Base-by-base conservation (phyloP, 495 filamentous ascomycete species). In the Chaetomidium leptoderma region DNA sequence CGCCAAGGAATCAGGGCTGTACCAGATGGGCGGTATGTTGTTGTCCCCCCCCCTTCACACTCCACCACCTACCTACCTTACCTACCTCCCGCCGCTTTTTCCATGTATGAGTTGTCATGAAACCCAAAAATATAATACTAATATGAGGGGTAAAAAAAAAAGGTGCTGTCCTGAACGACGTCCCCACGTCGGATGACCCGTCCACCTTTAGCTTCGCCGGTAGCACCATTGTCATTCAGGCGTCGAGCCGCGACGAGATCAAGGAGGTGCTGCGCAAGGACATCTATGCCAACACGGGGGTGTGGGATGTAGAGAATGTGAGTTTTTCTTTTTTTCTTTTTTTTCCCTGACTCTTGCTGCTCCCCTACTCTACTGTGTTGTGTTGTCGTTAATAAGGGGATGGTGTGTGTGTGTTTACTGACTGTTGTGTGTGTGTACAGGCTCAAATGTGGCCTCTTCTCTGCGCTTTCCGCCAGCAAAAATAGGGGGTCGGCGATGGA, bases 291-390 rank as follows among this genome's bases (percentile, higher is more conserved):
- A 72, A 66, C 51, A 70, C 60, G n/a, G 86, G 82, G 0, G 88
- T 97, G 14, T 96, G 92, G 92, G 89, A 96, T 79, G 74, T 85
- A 59, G 81, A 86, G 17, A 91, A 89, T 66, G 86, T 88, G 58
- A 57, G 65, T 66, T 32, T 21, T 2, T 66, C 27, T 21, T 2
- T 33, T 5, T 17, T 36, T 53, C 10, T 23, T 32, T 23, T 26
- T 8, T 58, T 13, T 11, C 50, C 27, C 33, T 26, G n/a, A 9
- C 46, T 42, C 44, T 35, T 35, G 46, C 36, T 43, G 32, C 37
- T 8, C 26, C 42, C 53, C 33, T 42, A 26, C 42, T 45, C 21
- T 46, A 29, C 30, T 32, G 32, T 35, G 36, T 29, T 13, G 16
- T 30, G 4, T 29, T 6, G 11, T 21, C 23, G 21, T 55, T 21